Conservation (phyloP, 768 basidiomycete genomes). For the Symmetrospora coprosmae region DNA sequence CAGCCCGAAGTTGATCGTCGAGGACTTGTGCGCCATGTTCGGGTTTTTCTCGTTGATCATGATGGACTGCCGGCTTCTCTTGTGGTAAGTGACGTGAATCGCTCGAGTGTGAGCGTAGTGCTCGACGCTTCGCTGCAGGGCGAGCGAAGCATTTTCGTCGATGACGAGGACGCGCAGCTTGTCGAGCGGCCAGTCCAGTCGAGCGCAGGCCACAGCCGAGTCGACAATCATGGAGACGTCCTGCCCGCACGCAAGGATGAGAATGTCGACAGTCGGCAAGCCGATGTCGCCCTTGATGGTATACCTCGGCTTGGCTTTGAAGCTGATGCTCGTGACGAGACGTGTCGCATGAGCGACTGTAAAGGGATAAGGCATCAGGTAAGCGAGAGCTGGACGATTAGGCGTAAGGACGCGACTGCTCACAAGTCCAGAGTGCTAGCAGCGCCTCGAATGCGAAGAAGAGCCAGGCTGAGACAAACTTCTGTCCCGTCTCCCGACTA, state of each 20-base stretch:
- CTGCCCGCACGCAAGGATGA: constrained; percentile 30
- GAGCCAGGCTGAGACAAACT: constrained; percentile 18
- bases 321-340: background rate
- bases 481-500: background rate
- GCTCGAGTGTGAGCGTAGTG: constrained; percentile 29
- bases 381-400: background rate
- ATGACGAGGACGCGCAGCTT: constrained; percentile 32
- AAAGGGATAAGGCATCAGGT: background rate
- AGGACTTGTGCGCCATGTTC: constrained; percentile 16
- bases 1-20: constrained; percentile 33
- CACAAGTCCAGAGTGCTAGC: constrained; percentile 12
- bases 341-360: background rate
- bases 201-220: constrained; percentile 30
- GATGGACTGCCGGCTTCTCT: too few relatives aligned
- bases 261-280: constrained; percentile 32
- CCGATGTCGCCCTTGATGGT: constrained; percentile 29
- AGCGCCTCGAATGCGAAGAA: constrained; percentile 17
- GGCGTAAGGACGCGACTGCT: background rate
- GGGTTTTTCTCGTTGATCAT: too few relatives aligned
- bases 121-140: constrained; percentile 22
- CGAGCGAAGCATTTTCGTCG: constrained; percentile 25
- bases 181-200: constrained; percentile 32
- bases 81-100: constrained; percentile 31
- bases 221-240: constrained; percentile 29
- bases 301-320: constrained; percentile 23